A percentile compares a stretch with the other conserved stretches of the same genome.
Conservation (phyloP, 192 early-diverging fungal species). For the Gryganskiella cystojenkinii region DNA sequence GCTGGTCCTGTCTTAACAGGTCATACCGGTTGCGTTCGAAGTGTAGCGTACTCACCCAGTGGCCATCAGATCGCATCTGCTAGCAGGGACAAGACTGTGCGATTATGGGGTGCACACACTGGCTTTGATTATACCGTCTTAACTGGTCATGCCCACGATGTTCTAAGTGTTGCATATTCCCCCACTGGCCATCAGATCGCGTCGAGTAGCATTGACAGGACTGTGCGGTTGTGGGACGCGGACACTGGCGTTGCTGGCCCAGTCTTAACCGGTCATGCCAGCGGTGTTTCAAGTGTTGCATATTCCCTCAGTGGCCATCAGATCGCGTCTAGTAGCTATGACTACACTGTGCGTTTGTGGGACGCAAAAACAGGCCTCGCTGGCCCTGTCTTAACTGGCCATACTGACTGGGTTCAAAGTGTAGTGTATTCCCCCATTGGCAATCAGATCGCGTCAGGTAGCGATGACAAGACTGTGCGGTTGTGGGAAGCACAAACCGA, state of each 20-base stretch:
- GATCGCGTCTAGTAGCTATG: neutral
- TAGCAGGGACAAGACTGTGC: neutral
- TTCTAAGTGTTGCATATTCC: neutral
- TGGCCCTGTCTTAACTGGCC: neutral
- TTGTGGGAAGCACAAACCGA: neutral
- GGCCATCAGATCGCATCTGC: neutral
- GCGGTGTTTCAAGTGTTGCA: neutral
- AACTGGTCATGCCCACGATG: neutral
- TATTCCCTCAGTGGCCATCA: neutral
- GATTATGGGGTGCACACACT: neutral
- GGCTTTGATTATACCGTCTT: neutral
- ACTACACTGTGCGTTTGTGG: conserved; percentile 1
- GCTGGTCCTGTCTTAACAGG: too few species aligned
- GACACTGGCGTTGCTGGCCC: neutral
- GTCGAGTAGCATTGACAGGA: neutral
- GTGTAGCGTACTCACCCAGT: neutral
- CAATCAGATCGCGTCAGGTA: neutral
- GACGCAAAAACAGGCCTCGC: neutral
- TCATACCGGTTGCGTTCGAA: too few species aligned
- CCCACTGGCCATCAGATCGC: neutral
- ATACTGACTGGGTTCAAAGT: neutral
- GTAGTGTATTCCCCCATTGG: neutral
- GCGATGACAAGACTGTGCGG: neutral
- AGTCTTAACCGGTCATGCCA: neutral
- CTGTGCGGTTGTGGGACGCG: conserved; percentile 3